Evolutionary conservation across 306 rosid genomes (phyloP), one percentile per base, ranked within the genome.

Genomic region (Spatholobus suberectus): DNA sequence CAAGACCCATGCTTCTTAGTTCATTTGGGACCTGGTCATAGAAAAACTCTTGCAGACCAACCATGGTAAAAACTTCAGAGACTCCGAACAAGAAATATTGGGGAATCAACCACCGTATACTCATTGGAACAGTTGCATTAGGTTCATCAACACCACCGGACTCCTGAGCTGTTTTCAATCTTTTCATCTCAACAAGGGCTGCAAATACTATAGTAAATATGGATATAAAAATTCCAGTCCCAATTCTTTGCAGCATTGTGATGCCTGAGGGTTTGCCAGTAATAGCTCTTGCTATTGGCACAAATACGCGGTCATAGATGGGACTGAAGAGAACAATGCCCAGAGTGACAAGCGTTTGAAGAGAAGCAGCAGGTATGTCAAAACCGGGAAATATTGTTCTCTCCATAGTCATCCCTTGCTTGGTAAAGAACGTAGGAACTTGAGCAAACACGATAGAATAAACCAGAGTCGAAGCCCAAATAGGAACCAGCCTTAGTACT

Each of bases 21-120:
- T 91, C 96, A 52, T 41, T 70, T 49, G 96, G 96, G 43, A 87
- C 91, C 81, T 91, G 97, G 62, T 90, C 94, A 35, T 93, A 93
- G 83, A 93, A 93, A 74, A 91, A 91, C 77, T 93, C 97, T 86
- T 93, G 96, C 58, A 93, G 86, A 41, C 96, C 96, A 44, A 93
- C 92, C 90, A 93, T 83, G 3, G 93, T 90, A 80, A 93, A 90
- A 68, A 82, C 88, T 18, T 89, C 87, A 1, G 96, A 80, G 4
- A 89, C 27, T 73, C 97, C 97, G 4, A 71, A 75, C 78, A 91
- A 68, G 11, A 86, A 59, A 67, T 93, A 91, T 40, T 91, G 94
- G 40, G 96, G 96, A 83, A 77, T 71, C 85, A 93, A 73, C 94
- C 97, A 93, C 94, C 96, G 88, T 54, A 93, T 77, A 54, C 92